phyloP scores from a whole-genome alignment of 2,329 filamentous ascomycete species.

The Capronia coronata region DNA sequence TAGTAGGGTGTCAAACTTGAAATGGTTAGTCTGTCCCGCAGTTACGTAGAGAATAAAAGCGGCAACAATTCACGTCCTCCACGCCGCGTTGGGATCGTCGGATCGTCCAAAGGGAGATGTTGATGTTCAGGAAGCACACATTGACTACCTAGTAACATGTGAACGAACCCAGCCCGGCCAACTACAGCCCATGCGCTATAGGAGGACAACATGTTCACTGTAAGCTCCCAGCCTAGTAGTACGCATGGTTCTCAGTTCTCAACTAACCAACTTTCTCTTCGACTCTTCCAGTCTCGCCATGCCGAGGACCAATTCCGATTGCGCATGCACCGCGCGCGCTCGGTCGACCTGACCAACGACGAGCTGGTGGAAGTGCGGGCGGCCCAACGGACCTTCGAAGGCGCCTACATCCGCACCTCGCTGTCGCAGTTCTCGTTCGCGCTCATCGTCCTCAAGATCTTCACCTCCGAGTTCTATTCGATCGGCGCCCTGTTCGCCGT shows the following conservation, averaged over 20 bases:
- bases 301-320: slow-evolving; percentile 70
- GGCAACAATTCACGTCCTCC: too few species aligned
- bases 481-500: slow-evolving; percentile 94
- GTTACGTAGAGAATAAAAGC: too few species aligned
- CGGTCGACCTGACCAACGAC: slow-evolving; percentile 69
- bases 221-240: not conserved
- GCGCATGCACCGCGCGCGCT: slow-evolving; percentile 75
- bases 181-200: not conserved
- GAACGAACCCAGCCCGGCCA: not conserved
- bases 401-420: slow-evolving; percentile 90
- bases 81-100: too few species aligned
- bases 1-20: too few species aligned
- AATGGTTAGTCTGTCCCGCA: too few species aligned
- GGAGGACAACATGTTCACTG: not conserved
- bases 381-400: slow-evolving; percentile 92
- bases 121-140: too few species aligned
- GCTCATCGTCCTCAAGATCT: slow-evolving; percentile 90
- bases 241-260: not conserved
- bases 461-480: slow-evolving; percentile 91
- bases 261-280: not conserved
- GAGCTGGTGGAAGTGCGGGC: slow-evolving; percentile 94
- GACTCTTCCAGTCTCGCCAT: slow-evolving; percentile 40
- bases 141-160: not conserved
- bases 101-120: too few species aligned
- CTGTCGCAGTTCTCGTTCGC: slow-evolving; percentile 93